Percentiles rank a stretch among this genome's conserved stretches.
These are phyloP conservation scores for Aureobasidium sp. DNA, from an alignment of 2,329 filamentous ascomycete genomes.

Conservation along the genomic window DNA sequence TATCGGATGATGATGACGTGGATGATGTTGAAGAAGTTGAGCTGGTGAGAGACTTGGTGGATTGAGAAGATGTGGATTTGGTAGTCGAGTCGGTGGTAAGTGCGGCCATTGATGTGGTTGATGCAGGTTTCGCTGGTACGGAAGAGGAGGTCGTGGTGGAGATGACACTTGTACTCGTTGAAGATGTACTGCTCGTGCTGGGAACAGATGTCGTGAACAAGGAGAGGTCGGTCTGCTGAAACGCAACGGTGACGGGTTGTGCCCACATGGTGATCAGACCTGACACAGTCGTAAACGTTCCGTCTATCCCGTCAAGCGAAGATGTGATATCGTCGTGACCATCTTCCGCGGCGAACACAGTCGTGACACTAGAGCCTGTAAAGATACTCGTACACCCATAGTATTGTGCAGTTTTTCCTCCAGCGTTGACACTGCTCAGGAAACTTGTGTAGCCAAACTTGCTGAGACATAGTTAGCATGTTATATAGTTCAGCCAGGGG, in stretches of 20 bases:
- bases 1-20: too few species aligned
- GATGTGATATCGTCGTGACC: not conserved
- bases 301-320: slow-evolving; percentile 5
- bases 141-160: not conserved
- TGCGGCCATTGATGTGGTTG: not conserved
- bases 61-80: not conserved
- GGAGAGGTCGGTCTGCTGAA: slow-evolving; percentile 10
- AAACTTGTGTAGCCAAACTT: not conserved
- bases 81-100: not conserved
- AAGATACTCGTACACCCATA: slow-evolving; percentile 16
- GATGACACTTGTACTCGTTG: not conserved
- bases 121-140: not conserved
- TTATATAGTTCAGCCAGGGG: not conserved
- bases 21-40: too few species aligned
- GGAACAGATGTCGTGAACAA: slow-evolving; percentile 12
- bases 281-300: slow-evolving; percentile 10
- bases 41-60: not conserved
- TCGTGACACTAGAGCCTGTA: slow-evolving; percentile 10
- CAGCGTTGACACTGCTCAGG: slow-evolving; percentile 8
- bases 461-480: not conserved
- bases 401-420: slow-evolving; percentile 9
- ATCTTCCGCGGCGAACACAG: slow-evolving; percentile 12
- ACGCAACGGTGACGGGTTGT: slow-evolving; percentile 16
- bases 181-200: not conserved
- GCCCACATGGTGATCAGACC: slow-evolving; percentile 24